These are phyloP conservation scores for Epichloe sylvatica DNA, from an alignment of 2,329 filamentous ascomycete genomes.

Conservation along the genomic window DNA sequence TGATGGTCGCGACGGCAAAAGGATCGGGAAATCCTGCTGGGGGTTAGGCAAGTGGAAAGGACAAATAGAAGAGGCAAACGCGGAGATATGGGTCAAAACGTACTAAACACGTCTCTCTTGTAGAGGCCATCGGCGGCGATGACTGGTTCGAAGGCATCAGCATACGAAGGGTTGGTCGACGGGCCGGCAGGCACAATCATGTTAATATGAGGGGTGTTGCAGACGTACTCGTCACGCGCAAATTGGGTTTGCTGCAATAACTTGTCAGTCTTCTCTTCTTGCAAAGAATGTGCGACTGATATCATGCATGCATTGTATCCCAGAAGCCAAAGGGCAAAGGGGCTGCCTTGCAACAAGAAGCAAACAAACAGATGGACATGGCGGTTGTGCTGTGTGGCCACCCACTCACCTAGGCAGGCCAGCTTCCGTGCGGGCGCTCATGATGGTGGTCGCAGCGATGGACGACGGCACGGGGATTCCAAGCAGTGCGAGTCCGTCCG, in stretches of 20 bases:
- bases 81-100: constrained; percentile 24
- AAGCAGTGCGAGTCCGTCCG: background rate
- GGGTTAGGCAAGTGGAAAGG: constrained; percentile 15
- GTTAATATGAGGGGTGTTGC: constrained; percentile 11
- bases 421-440: constrained; percentile 23
- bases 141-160: constrained; percentile 46
- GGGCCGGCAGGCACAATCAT: background rate
- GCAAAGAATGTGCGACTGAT: background rate
- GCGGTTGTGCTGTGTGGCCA: constrained; percentile 6
- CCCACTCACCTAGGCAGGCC: constrained; percentile 23
- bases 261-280: constrained; percentile 17
- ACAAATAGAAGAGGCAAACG: background rate
- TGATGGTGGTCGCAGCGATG: constrained; percentile 5
- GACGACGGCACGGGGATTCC: background rate
- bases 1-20: constrained; percentile 92
- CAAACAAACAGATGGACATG: constrained; percentile 2
- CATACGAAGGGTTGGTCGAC: constrained; percentile 1
- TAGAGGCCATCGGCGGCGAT: constrained; percentile 97
- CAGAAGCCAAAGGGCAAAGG: background rate
- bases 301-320: background rate
- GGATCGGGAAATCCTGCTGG: constrained; percentile 81
- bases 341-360: background rate
- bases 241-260: constrained; percentile 56
- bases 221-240: constrained; percentile 78
- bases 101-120: constrained; percentile 98